phyloP scores from a whole-genome alignment of 208 protist species.

The Wallacemonas sp. region DNA sequence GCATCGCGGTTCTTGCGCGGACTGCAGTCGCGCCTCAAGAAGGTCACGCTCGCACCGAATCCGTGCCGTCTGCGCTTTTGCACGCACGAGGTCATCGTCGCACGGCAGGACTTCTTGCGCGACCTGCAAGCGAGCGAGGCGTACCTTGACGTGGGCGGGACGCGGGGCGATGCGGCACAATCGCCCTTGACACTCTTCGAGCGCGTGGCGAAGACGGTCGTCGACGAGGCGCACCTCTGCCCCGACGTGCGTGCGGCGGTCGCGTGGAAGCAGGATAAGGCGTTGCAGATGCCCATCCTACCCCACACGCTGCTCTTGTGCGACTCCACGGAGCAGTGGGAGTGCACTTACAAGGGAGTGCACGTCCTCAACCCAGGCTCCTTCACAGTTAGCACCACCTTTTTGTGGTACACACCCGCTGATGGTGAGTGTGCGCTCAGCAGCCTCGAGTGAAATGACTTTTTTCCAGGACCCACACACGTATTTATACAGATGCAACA shows the following conservation, averaged over 20 bases:
- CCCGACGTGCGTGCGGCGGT: constrained; percentile 59
- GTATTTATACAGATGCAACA: too few relatives aligned
- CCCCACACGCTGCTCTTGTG: constrained; percentile 88
- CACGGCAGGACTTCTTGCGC: constrained; percentile 73
- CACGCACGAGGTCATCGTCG: constrained; percentile 85
- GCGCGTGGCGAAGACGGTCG: constrained; percentile 73
- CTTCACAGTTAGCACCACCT: constrained; percentile 72
- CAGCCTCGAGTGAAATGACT: constrained; percentile 43
- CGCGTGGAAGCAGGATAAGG: constrained; percentile 77
- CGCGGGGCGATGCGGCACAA: neutral
- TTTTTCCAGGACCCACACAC: too few relatives aligned
- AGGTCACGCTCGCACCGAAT: constrained; percentile 73
- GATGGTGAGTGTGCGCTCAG: constrained; percentile 86
- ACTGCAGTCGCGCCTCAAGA: constrained; percentile 60
- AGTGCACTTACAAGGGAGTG: constrained; percentile 84
- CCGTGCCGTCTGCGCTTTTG: constrained; percentile 84
- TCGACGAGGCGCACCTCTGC: constrained; percentile 81
- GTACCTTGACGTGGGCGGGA: constrained; percentile 5
- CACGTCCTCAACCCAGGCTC: constrained; percentile 86
- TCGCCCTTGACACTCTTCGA: constrained; percentile 45
- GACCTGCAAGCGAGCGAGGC: constrained; percentile 60
- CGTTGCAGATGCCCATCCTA: constrained; percentile 67
- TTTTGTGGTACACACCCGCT: constrained; percentile 89
- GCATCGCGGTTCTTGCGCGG: constrained; percentile 48
- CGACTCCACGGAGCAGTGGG: constrained; percentile 89